Evolutionary conservation across 2,329 filamentous ascomycete species (phyloP).

Genomic region (Trichoderma lentiforme): DNA sequence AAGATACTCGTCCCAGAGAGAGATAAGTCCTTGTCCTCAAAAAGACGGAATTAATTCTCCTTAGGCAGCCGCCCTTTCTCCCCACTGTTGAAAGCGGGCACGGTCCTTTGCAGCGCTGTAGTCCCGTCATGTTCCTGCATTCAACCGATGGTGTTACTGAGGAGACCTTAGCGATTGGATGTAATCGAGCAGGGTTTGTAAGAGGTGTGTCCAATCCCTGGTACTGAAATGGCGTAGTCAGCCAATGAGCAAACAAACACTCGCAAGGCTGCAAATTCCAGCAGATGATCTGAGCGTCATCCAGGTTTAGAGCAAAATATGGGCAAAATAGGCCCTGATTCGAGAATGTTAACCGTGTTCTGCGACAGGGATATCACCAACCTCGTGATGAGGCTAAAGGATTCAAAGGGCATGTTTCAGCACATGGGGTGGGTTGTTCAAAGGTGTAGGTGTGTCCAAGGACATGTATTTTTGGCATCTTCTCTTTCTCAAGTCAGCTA

Average conservation of each 20-base stretch:
- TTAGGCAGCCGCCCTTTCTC: neutral
- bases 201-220: neutral
- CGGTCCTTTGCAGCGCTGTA: neutral
- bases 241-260: neutral
- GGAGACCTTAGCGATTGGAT: slow-evolving; percentile 14
- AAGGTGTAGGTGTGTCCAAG: neutral
- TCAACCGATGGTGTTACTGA: neutral
- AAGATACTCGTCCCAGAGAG: neutral
- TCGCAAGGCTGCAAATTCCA: neutral
- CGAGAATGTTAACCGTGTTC: neutral
- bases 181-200: neutral
- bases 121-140: slow-evolving; percentile 2
- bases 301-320: neutral
- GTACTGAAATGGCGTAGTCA: neutral
- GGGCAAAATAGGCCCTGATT: neutral
- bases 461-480: neutral
- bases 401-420: neutral
- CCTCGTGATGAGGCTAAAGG: neutral
- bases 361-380: neutral
- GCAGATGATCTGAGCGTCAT: neutral
- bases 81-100: neutral
- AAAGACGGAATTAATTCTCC: neutral
- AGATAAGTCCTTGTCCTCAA: neutral
- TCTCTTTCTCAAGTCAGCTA: neutral
- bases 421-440: neutral